phyloP scores from a whole-genome alignment of 345 rosid genomes.

The Syzygium aromaticum region DNA sequence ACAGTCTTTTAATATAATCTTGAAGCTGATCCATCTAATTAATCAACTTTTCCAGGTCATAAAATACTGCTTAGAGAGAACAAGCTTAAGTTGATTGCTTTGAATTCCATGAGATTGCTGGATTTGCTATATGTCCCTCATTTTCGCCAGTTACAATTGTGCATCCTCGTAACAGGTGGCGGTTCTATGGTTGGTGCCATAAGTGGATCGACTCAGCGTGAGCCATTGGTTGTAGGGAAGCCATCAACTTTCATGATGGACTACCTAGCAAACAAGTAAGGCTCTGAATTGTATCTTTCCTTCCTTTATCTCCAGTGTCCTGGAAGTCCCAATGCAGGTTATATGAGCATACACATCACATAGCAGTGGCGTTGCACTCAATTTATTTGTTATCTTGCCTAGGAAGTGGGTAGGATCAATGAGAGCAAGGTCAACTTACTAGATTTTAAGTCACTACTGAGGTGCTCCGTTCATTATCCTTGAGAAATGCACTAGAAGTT shows the following conservation, averaged over 20 bases:
- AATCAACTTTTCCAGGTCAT: background rate
- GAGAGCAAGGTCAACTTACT: background rate
- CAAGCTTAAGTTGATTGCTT: background rate
- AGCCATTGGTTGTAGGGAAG: constrained; percentile 90
- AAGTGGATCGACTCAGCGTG: constrained; percentile 70
- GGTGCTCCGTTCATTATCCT: background rate
- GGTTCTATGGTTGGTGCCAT: constrained; percentile 97
- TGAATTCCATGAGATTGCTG: background rate
- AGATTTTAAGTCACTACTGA: background rate
- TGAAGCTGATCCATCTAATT: background rate
- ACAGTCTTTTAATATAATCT: background rate
- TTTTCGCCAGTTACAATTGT: background rate
- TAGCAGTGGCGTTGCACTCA: background rate
- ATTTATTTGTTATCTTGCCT: background rate
- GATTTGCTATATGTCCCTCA: background rate
- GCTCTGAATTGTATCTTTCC: background rate
- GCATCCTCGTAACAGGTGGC: constrained; percentile 49
- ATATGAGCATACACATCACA: background rate
- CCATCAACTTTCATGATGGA: constrained; percentile 99
- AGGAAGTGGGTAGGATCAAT: background rate
- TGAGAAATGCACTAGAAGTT: background rate
- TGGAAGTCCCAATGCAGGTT: background rate
- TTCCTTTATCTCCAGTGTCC: background rate
- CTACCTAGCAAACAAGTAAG: constrained; percentile 78
- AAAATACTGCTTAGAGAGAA: background rate